phyloP scores from a whole-genome alignment of 768 basidiomycete genomes.

The Podaxis sp. region DNA sequence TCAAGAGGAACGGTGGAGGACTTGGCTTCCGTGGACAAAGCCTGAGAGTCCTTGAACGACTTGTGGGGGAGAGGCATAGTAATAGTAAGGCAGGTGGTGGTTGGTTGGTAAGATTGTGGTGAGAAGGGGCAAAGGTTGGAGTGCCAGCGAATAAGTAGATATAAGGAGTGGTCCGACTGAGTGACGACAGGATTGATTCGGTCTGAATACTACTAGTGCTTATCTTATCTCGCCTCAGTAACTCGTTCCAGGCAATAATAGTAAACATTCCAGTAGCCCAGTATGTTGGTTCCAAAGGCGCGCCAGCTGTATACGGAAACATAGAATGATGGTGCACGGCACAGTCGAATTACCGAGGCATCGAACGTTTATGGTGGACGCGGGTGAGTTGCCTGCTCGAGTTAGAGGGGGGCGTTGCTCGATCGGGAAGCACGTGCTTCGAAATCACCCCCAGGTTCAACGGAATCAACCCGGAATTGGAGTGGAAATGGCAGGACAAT shows the following conservation, averaged over 20 bases:
- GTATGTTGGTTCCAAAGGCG: background rate
- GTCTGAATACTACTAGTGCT: constrained; percentile 2
- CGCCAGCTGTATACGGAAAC: background rate
- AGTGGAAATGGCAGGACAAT: background rate
- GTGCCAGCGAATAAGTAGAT: constrained; percentile 11
- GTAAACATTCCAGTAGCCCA: background rate
- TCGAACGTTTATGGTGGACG: constrained; percentile 3
- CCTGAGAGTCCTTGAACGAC: constrained; percentile 3
- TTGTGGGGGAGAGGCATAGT: constrained; percentile 8
- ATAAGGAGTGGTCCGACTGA: constrained; percentile 6
- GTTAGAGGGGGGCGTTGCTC: background rate
- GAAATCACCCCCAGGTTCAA: background rate
- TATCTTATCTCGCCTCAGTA: constrained; percentile 9
- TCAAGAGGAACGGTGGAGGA: background rate
- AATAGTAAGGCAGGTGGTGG: background rate
- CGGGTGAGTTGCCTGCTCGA: background rate
- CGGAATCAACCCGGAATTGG: background rate
- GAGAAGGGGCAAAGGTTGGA: background rate
- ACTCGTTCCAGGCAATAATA: constrained; percentile 6
- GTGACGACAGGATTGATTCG: constrained; percentile 1
- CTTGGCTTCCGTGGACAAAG: background rate
- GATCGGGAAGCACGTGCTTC: constrained; percentile 4
- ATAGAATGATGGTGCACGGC: background rate
- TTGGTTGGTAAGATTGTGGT: background rate
- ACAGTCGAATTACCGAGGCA: background rate